Conservation (phyloP, 345 rosid genomes). For the Acer campestre region DNA sequence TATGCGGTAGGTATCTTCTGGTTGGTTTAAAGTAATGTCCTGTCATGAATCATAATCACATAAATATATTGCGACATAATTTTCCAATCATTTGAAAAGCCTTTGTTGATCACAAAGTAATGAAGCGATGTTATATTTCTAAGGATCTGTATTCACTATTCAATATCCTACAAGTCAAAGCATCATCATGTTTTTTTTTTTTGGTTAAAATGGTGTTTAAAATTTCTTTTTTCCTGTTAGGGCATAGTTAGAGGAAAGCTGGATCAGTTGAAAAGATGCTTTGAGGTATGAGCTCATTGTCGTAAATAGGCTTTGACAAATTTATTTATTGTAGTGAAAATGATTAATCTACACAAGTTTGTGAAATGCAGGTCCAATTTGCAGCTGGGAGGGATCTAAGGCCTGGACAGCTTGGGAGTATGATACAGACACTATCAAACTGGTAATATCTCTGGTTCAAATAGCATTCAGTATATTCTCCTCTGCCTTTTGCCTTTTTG, state of each 20-base stretch:
- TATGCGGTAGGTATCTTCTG: constrained; percentile 65
- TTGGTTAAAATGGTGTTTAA: constrained; percentile 1
- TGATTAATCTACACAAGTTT: constrained; percentile 6
- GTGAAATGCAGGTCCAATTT: constrained; percentile 71
- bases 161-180: neutral
- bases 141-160: neutral
- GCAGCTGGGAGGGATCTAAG: constrained; percentile 97
- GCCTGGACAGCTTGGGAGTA: constrained; percentile 84
- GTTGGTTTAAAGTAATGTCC: neutral
- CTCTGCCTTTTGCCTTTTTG: neutral
- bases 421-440: constrained; percentile 84
- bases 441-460: constrained; percentile 53
- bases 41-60: neutral
- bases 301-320: neutral
- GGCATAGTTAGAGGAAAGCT: constrained; percentile 97
- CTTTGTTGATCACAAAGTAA: neutral
- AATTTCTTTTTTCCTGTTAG: constrained; percentile 35
- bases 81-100: neutral
- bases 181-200: neutral
- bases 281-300: constrained; percentile 60
- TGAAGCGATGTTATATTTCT: neutral
- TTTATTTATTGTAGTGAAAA: neutral
- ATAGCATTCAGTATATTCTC: neutral
- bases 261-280: constrained; percentile 91
- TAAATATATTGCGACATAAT: neutral